Conservation (phyloP, 441 rosid species). For the Gossypium aridum region DNA sequence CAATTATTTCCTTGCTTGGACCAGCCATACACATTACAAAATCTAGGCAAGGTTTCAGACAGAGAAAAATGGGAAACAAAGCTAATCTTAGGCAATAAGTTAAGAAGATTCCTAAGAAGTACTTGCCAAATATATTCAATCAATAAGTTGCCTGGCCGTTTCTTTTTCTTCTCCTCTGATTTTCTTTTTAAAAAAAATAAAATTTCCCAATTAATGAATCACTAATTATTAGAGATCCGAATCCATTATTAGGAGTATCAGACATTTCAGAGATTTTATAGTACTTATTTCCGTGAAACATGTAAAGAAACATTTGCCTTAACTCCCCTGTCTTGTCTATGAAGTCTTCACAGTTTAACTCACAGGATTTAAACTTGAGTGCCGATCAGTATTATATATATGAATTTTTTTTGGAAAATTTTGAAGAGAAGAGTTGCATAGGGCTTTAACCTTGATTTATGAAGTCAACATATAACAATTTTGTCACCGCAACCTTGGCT, state of each 20-base stretch:
- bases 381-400: too few species aligned
- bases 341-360: too few species aligned
- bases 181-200: neutral
- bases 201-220: neutral
- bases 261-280: neutral
- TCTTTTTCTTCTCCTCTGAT: too few species aligned
- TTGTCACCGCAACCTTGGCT: too few species aligned
- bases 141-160: too few species aligned
- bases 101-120: neutral
- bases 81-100: neutral
- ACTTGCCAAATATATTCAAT: neutral
- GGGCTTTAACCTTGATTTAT: too few species aligned
- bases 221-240: neutral
- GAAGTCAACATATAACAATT: too few species aligned
- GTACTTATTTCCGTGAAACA: neutral
- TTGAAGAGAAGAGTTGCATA: too few species aligned
- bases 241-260: neutral
- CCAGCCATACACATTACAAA: neutral
- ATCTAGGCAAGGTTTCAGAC: neutral
- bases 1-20: constrained; percentile 8
- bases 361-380: too few species aligned
- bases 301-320: neutral
- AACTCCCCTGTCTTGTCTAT: neutral
- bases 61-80: neutral
- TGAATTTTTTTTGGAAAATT: too few species aligned